phyloP scores from a whole-genome alignment of 2,329 filamentous ascomycete genomes.

The Colletotrichum ledebouriae region DNA sequence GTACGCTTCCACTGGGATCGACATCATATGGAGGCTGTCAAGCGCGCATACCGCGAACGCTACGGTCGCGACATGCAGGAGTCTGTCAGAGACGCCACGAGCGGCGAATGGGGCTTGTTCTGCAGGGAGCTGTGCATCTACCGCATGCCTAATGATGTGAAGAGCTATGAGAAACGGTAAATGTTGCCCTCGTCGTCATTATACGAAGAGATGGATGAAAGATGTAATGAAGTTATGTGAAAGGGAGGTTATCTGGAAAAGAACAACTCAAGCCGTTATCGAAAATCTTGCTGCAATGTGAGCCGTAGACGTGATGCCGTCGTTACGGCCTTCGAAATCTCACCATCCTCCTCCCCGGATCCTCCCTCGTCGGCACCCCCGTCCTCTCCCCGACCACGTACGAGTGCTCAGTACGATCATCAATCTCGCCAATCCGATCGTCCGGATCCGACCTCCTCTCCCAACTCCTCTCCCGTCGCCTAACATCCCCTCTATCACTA shows the following conservation, averaged over 20 bases:
- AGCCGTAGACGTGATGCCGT: background rate
- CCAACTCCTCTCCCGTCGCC: slow-evolving; percentile 11
- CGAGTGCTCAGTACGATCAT: slow-evolving; percentile 20
- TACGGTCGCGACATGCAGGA: slow-evolving; percentile 82
- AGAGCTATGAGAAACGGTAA: slow-evolving; percentile 59
- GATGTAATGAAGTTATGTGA: slow-evolving; percentile 31
- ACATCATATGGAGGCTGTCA: slow-evolving; percentile 82
- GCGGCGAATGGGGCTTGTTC: slow-evolving; percentile 82
- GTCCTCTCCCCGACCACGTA: slow-evolving; percentile 19
- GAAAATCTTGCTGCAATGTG: no score
- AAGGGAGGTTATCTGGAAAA: slow-evolving; percentile 28
- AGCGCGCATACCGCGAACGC: slow-evolving; percentile 82
- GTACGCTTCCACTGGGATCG: slow-evolving; percentile 95
- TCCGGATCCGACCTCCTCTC: slow-evolving; percentile 28
- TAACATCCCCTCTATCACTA: no score
- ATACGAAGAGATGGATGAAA: slow-evolving; percentile 13
- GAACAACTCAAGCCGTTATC: background rate
- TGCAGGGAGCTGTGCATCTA: slow-evolving; percentile 77
- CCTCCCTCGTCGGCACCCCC: slow-evolving; percentile 13
- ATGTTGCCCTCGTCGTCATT: background rate
- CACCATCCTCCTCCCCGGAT: background rate
- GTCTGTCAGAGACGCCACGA: slow-evolving; percentile 82
- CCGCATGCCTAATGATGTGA: slow-evolving; percentile 71
- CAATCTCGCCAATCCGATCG: slow-evolving; percentile 31
- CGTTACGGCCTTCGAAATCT: background rate